A percentile compares a stretch with the other conserved stretches of the same genome.
Evolutionary conservation across 2,329 filamentous ascomycete species (phyloP).

Genomic region (Clonostachys rhizophaga): DNA sequence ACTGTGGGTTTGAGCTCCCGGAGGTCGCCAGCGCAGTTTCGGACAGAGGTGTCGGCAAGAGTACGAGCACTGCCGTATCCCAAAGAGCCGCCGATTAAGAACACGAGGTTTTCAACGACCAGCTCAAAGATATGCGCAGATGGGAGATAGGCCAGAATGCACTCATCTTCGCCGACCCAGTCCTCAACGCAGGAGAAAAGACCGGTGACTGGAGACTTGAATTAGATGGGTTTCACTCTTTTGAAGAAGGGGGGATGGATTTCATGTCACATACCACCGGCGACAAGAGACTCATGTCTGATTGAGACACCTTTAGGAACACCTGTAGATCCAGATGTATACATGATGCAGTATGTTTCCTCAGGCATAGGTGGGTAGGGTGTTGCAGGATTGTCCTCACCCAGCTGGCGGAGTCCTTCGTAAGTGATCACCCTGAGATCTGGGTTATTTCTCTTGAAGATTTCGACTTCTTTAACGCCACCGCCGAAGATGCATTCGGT

Average conservation of each 20-base stretch:
- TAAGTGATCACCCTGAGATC: conserved; percentile 48
- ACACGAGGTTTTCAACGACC: conserved; percentile 69
- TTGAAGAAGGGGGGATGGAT: conserved; percentile 30
- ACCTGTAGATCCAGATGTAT: conserved; percentile 86
- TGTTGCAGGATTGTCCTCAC: conserved; percentile 66
- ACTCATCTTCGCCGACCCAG: conserved; percentile 72
- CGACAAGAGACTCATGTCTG: conserved; percentile 74
- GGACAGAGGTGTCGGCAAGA: conserved; percentile 74
- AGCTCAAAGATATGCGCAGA: conserved; percentile 93
- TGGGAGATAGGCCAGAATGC: conserved; percentile 84
- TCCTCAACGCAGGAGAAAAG: conserved; percentile 73
- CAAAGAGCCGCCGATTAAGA: conserved; percentile 69
- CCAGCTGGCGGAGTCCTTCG: conserved; percentile 49
- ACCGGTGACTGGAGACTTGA: conserved; percentile 59
- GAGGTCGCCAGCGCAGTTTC: conserved; percentile 87
- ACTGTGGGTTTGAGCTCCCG: conserved; percentile 79
- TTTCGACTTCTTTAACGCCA: conserved; percentile 39
- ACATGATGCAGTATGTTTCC: conserved; percentile 80
- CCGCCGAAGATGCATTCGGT: conserved; percentile 47
- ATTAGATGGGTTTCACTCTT: too few relatives aligned
- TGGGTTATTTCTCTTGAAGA: conserved; percentile 52
- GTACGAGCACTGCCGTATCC: conserved; percentile 96
- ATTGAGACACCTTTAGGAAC: conserved; percentile 85
- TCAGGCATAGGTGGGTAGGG: conserved; percentile 67
- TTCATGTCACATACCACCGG: conserved; percentile 49